Evolutionary conservation across 2,329 filamentous ascomycete species (phyloP).

Genomic region (Exutisphaerella laricina): DNA sequence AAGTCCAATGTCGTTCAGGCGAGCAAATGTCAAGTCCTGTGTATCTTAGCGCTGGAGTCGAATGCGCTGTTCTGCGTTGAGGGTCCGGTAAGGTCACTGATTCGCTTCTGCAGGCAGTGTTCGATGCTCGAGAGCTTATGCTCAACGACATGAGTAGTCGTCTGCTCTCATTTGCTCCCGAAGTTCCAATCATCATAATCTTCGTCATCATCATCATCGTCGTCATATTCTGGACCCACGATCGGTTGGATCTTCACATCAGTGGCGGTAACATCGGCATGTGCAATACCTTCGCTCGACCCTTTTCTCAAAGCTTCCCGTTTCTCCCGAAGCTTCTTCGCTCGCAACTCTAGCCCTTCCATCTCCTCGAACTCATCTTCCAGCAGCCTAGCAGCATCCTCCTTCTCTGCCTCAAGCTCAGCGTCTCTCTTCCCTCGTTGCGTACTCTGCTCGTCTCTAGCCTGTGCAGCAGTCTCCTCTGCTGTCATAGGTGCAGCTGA

Average conservation of each 20-base stretch:
- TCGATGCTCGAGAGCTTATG: neutral
- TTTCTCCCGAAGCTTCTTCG: conserved; percentile 42
- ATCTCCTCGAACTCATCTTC: conserved; percentile 49
- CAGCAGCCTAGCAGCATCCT: conserved; percentile 42
- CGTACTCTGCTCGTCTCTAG: conserved; percentile 39
- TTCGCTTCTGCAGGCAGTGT: too few relatives aligned
- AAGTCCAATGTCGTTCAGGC: too few relatives aligned
- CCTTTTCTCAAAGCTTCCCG: conserved; percentile 38
- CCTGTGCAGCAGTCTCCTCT: conserved; percentile 43
- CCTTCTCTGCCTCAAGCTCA: conserved; percentile 45
- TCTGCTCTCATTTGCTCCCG: neutral
- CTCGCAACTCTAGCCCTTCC: conserved; percentile 44
- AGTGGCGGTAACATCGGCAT: neutral
- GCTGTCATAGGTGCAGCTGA: conserved; percentile 44
- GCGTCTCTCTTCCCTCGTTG: conserved; percentile 40
- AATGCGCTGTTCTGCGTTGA: too few relatives aligned
- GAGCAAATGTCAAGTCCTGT: too few relatives aligned
- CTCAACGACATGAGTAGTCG: neutral
- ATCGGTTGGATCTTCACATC: neutral
- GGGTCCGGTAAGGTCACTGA: too few relatives aligned
- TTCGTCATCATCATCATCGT: neutral
- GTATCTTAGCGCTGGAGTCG: too few relatives aligned
- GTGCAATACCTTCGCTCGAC: neutral
- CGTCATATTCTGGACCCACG: neutral
- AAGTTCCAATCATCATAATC: neutral